A percentile compares a stretch with the other conserved stretches of the same genome.
These are phyloP conservation scores for Zasmidium citrigriseum DNA, from an alignment of 2,329 filamentous ascomycete species.

Conservation along the genomic window DNA sequence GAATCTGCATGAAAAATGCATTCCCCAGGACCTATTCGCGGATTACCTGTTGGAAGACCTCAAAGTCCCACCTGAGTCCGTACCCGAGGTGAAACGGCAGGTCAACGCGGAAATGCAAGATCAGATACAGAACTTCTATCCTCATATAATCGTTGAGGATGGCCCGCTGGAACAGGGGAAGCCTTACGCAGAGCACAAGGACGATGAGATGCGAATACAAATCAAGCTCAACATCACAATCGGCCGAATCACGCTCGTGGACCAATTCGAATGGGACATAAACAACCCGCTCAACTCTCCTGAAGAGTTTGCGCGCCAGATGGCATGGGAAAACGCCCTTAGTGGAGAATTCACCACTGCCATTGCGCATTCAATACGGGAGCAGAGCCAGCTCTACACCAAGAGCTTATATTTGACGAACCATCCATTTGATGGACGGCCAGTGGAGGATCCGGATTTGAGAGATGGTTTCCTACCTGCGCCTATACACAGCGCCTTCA, in stretches of 20 bases:
- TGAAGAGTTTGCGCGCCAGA: slow-evolving; percentile 87
- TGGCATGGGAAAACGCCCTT: slow-evolving; percentile 86
- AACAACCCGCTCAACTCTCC: slow-evolving; percentile 93
- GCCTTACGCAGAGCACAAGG: slow-evolving; percentile 93
- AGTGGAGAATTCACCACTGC: slow-evolving; percentile 96
- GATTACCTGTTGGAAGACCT: slow-evolving; percentile 87
- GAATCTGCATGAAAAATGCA: slow-evolving; percentile 90
- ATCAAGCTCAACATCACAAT: slow-evolving; percentile 98
- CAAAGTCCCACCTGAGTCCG: slow-evolving; percentile 69
- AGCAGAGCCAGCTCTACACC: slow-evolving; percentile 92
- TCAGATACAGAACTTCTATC: slow-evolving; percentile 90
- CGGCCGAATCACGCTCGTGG: slow-evolving; percentile 86
- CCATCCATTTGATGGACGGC: slow-evolving; percentile 91
- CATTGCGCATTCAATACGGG: slow-evolving; percentile 95
- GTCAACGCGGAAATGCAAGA: slow-evolving; percentile 81
- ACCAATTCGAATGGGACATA: slow-evolving; percentile 99
- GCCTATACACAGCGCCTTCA: slow-evolving; percentile 78
- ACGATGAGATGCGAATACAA: slow-evolving; percentile 96
- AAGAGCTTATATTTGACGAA: slow-evolving; percentile 90
- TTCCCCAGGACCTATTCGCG: slow-evolving; percentile 79
- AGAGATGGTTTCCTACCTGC: slow-evolving; percentile 82
- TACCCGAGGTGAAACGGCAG: slow-evolving; percentile 51
- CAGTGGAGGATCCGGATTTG: slow-evolving; percentile 88
- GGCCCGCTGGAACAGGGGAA: slow-evolving; percentile 86
- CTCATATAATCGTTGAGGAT: slow-evolving; percentile 85